Evolutionary conservation across 495 filamentous ascomycete genomes (phyloP).

Genomic region (Penicillium coprophilum): DNA sequence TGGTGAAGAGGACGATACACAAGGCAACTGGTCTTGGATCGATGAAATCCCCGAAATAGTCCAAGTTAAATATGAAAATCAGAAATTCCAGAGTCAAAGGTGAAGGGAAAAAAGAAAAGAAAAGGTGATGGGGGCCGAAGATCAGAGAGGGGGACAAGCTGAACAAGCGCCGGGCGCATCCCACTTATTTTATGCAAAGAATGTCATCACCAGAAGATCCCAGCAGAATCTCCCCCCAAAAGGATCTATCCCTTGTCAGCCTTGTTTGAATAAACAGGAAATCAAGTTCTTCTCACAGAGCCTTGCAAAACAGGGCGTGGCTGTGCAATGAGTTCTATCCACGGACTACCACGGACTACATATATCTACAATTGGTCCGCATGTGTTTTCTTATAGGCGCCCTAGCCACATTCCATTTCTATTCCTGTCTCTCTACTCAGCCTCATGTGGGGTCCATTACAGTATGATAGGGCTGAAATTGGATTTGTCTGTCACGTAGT

Average conservation of each 20-base stretch:
- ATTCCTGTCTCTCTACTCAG: background rate
- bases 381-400: background rate
- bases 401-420: background rate
- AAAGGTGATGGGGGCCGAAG: conserved; percentile 4
- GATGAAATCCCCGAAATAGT: background rate
- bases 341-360: too few species aligned
- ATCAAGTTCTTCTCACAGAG: too few species aligned
- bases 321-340: too few species aligned
- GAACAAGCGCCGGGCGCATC: conserved; percentile 17
- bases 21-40: background rate
- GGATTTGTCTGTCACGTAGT: background rate
- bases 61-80: background rate
- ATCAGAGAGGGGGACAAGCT: conserved; percentile 8
- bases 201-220: background rate
- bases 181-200: conserved; percentile 3
- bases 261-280: too few species aligned
- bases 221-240: too few species aligned
- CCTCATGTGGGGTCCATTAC: background rate
- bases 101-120: conserved; percentile 2
- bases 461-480: background rate
- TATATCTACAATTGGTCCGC: too few species aligned
- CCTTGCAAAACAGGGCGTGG: too few species aligned
- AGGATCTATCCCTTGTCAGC: too few species aligned
- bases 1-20: too few species aligned
- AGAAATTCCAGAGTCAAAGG: background rate